These are phyloP conservation scores for Melaleuca quinquenervia DNA, from an alignment of 345 rosid genomes.

Conservation along the genomic window DNA sequence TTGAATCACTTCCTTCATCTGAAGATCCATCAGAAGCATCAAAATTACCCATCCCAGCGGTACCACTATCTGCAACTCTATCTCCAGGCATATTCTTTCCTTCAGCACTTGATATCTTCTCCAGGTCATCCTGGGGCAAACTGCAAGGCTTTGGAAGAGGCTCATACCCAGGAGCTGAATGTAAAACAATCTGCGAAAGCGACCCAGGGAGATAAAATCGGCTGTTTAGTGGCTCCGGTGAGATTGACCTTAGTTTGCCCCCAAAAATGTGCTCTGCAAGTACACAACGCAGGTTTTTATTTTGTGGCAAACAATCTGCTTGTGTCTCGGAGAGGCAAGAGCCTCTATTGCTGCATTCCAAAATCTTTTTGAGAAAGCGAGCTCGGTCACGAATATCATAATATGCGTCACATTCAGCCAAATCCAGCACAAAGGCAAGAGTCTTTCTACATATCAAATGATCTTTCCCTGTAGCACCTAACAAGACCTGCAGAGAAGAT, in stretches of 20 bases:
- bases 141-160: slow-evolving; percentile 94
- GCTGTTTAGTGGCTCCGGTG: slow-evolving; percentile 27
- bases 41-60: slow-evolving; percentile 24
- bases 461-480: slow-evolving; percentile 40
- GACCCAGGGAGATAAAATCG: slow-evolving; percentile 95
- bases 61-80: background rate
- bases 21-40: slow-evolving; percentile 40
- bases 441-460: slow-evolving; percentile 33
- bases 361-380: slow-evolving; percentile 57
- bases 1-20: slow-evolving; percentile 64
- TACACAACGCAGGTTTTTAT: slow-evolving; percentile 16
- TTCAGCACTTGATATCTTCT: slow-evolving; percentile 15
- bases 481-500: slow-evolving; percentile 36
- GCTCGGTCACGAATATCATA: slow-evolving; percentile 95
- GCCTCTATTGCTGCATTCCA: slow-evolving; percentile 21
- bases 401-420: slow-evolving; percentile 72
- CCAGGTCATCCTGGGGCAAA: slow-evolving; percentile 32
- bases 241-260: slow-evolving; percentile 27
- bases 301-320: slow-evolving; percentile 18
- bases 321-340: slow-evolving; percentile 29
- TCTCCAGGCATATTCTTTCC: slow-evolving; percentile 8
- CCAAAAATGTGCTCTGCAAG: slow-evolving; percentile 55
- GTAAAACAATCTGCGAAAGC: slow-evolving; percentile 91
- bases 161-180: slow-evolving; percentile 99
- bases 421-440: slow-evolving; percentile 65